Evolutionary conservation across 2,329 filamentous ascomycete species (phyloP), one percentile per base, ranked within the genome.

Genomic region (Trematosphaeria pertusa): DNA sequence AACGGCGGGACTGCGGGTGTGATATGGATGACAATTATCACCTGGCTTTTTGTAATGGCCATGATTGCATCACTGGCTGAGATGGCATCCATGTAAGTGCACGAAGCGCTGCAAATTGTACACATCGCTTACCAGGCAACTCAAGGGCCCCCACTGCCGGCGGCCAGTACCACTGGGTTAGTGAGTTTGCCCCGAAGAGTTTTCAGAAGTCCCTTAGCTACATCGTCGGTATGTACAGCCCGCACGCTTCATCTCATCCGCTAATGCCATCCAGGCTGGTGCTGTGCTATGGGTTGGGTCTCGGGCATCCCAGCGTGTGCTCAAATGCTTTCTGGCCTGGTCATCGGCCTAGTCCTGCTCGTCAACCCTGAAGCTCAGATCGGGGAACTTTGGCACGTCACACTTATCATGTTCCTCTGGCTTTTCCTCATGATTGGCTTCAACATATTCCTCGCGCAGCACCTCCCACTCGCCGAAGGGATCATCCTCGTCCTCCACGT

Each of bases 381-480:
- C 22, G 72, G 60, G 61, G 15, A 45, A 54, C 12, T 61, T 42
- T 56, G 55, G 56, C 34, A 50, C 47, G 38, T 21, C 61, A 67
- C 54, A 43, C 69, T 73, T 37, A 76, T 74, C 52, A 75, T 73
- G 4, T 59, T 77, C 22, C 59, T 72, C 2, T 32, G 64, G 5
- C 51, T 75, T 12, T 58, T 68, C 3, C 51, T 73, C 4, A 57
- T 56, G 53, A 33, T 54, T 15, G 47, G 59, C 6, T 68, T 77
- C 48, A 80, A 80, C 57, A 73, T 71, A 8, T 63, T 76, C 21
- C 62, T 73, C 5, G 73, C 73, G 1, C 67, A 67, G 11, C 51
- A 73, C 3, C 61, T 80, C 2, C 78, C 77, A 1, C 56, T 70
- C 5, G 61, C 78, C 31, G 78, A 81, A 55, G 71, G 72, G 12